A percentile compares a stretch with the other conserved stretches of the same genome.
Evolutionary conservation across 1,139 yeast genomes (phyloP).

Genomic region (Diutina ranongensis): DNA sequence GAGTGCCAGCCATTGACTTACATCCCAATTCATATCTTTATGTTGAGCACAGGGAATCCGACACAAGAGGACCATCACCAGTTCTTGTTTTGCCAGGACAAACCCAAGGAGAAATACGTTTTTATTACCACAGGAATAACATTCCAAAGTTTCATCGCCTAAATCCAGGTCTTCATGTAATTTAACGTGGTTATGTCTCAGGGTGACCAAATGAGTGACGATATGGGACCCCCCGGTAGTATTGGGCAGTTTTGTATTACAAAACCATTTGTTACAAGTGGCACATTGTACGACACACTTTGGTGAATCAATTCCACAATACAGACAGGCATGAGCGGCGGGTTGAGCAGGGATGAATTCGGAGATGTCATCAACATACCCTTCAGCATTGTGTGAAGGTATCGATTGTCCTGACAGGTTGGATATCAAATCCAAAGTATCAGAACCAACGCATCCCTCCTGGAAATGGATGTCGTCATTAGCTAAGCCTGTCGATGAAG

Average conservation of each 20-base stretch:
- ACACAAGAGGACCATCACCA: constrained; percentile 79
- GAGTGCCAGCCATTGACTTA: constrained; percentile 78
- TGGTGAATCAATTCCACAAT: constrained; percentile 67
- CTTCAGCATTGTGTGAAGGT: not conserved
- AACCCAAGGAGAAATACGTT: constrained; percentile 79
- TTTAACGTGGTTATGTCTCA: constrained; percentile 66
- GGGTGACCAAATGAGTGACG: constrained; percentile 71
- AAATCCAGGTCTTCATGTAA: constrained; percentile 73
- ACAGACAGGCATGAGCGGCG: constrained; percentile 31
- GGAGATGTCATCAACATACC: not conserved
- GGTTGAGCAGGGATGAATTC: not conserved
- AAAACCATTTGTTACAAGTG: constrained; percentile 79
- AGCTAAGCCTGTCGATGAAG: not conserved
- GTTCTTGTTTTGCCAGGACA: constrained; percentile 79
- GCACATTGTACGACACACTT: constrained; percentile 66
- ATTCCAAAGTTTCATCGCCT: constrained; percentile 78
- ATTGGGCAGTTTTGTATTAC: constrained; percentile 46
- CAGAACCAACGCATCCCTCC: not conserved
- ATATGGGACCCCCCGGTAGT: constrained; percentile 67
- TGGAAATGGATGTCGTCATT: too few relatives aligned
- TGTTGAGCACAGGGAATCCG: constrained; percentile 82
- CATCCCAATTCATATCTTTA: constrained; percentile 74
- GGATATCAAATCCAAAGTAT: not conserved
- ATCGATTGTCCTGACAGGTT: not conserved
- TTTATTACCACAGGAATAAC: constrained; percentile 80